A percentile compares a stretch with the other conserved stretches of the same genome.
These are phyloP conservation scores for Ilex aquifolium DNA, from an alignment of 257 asterid species.

Conservation along the genomic window DNA sequence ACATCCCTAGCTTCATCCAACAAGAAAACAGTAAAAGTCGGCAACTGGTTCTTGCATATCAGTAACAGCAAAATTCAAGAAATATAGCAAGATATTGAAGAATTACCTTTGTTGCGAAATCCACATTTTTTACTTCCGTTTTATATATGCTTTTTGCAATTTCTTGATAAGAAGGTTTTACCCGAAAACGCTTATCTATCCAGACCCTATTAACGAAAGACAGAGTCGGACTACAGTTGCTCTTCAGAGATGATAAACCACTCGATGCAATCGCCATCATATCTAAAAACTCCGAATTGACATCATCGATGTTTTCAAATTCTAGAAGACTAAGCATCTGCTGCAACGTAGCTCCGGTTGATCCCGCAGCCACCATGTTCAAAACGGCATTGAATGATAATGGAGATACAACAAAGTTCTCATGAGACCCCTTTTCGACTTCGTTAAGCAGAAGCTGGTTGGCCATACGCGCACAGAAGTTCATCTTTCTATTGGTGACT, in stretches of 20 bases:
- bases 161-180: slow-evolving; percentile 1
- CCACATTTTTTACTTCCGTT: neutral
- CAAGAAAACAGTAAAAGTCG: too few relatives aligned
- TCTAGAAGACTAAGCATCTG: neutral
- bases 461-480: too few relatives aligned
- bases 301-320: neutral
- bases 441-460: neutral
- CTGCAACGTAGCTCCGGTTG: neutral
- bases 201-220: slow-evolving; percentile 4
- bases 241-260: too few relatives aligned
- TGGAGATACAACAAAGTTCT: slow-evolving; percentile 1
- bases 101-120: slow-evolving; percentile 1
- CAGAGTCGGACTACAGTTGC: neutral
- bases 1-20: too few relatives aligned
- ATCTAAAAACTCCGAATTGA: neutral
- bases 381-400: neutral
- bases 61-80: too few relatives aligned
- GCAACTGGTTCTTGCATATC: too few relatives aligned
- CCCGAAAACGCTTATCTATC: neutral
- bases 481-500: too few relatives aligned
- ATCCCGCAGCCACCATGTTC: slow-evolving; percentile 6
- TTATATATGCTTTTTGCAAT: neutral
- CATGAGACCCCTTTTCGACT: neutral
- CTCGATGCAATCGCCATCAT: neutral
- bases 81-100: neutral